Evolutionary conservation across 2,329 filamentous ascomycete genomes (phyloP), one percentile per base, ranked within the genome.

Genomic region (Fonsecaea erecta): DNA sequence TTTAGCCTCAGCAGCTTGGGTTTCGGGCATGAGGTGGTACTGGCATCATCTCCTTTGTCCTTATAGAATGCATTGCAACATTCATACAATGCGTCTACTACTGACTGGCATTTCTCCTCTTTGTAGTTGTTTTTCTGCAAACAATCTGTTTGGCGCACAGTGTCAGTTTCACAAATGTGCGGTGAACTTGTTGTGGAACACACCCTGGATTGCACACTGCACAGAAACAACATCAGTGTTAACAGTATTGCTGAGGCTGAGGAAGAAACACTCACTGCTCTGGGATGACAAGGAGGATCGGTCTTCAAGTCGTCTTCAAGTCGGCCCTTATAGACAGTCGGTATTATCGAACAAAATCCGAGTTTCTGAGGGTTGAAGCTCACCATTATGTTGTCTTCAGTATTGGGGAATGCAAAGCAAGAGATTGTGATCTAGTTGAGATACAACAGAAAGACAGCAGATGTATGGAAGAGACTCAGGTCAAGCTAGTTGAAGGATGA

Each of bases 51-150:
- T 16, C 95, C 93, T 65, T 91, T 86, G 63, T 86, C 84, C 72
- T 89, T 81, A 79, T 99, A 98, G 76, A 98, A 97, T 12, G 86
- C 85, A 73, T 93, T 88, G 78, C 95, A 99, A 79, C 95, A 99
- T 72, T 95, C 90, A 78, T 98, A 99, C 26, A 99, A 81, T 2
- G 92, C 91, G 75, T 94, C 89, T 63, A 99, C 85, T 74, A 92
- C 82, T 18, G 80, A 77, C 74, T 90, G 86, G 78, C 95, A 99
- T 74, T 88, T 96, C 51, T 87, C 87, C 78, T 98, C 93, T 66
- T 96, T 86, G 81, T 90, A 98, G 60, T 87, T 88, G 77, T 93
- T 93, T 78, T 88, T 94, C 53, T 86, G 87, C 68, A 99, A 82
- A 74, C 95, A 99, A 72, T 89, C 92, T 96, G 73, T 46, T 16